Percentiles rank a stretch among this genome's conserved stretches.
phyloP scores from a whole-genome alignment of 192 early-diverging fungal genomes.

The Irineochytrium annulatum region DNA sequence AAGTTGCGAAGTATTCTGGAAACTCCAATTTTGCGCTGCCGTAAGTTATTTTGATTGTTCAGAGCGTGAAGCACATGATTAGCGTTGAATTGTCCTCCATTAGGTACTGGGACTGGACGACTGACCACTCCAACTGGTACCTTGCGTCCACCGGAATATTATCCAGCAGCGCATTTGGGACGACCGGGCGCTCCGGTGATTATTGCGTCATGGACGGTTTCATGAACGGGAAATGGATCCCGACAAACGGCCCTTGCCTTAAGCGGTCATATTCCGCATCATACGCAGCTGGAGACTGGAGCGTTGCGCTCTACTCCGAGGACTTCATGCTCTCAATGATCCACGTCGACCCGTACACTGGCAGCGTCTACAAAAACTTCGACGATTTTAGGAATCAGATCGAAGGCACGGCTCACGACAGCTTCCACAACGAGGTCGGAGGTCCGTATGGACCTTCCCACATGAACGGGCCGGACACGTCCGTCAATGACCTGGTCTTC shows the following conservation, averaged over 20 bases:
- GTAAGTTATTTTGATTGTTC: too few species aligned
- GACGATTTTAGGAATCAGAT: conserved; percentile 15
- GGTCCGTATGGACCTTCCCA: background rate
- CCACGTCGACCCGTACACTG: background rate
- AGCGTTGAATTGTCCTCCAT: too few species aligned
- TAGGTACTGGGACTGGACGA: conserved; percentile 32
- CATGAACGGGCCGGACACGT: conserved; percentile 6
- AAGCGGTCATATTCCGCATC: background rate
- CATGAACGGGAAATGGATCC: background rate
- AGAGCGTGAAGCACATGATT: too few species aligned
- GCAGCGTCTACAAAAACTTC: conserved; percentile 5
- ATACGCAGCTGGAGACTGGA: background rate
- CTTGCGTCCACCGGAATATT: background rate
- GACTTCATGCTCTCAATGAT: conserved; percentile 3
- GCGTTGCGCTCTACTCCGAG: background rate
- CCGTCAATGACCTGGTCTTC: conserved; percentile 35
- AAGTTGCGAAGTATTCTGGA: conserved; percentile 9
- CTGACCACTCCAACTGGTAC: background rate
- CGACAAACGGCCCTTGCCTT: background rate
- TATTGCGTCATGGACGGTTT: conserved; percentile 4
- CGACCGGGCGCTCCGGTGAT: background rate
- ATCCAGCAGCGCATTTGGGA: conserved; percentile 1
- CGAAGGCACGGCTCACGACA: conserved; percentile 25
- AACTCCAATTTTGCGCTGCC: conserved; percentile 19
- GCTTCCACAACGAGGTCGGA: conserved; percentile 28